Evolutionary conservation across 352 stramenopile species (phyloP), one percentile per base, ranked within the genome.

Genomic region (Phytophthora macrochlamydospora): DNA sequence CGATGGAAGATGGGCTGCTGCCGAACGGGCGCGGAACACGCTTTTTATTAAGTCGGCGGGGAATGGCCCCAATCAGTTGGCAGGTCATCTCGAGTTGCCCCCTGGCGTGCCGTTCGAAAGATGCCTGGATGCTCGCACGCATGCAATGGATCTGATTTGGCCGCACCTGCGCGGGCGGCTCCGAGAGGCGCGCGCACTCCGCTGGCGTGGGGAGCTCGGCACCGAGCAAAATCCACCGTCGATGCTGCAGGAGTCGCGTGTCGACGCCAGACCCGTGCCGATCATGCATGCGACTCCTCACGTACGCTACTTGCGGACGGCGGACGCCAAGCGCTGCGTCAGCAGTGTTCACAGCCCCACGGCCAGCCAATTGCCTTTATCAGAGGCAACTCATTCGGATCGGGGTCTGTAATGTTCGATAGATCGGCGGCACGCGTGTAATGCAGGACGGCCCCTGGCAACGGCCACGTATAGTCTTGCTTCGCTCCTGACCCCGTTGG

Each of bases 361-460:
- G 42, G 42, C n/a, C 6, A 29, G 12, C 42, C 9, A 48, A 11
- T 40, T 40, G 35, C 35, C 35, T 40, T 40, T 40, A 24, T 24
- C 9, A 11, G 35, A 6, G 35, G 43, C 45, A 31, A 49, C 46
- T 59, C 37, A 55, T 42, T 35, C 9, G 48, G 29, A 65, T 69
- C 62, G 38, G 63, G 18, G 18, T 45, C 62, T 75, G 63, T 65
- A 62, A 65, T 60, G 56, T 75, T 75, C 62, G 54, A 75, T 40
- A 65, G 64, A 69, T 69, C 54, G 55, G 51, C 30, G 7, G 12
- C 7, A 11, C 51, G 35, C 35, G 35, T 11, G 35, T 40, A 40
- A 40, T 40, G 35, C 35, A 6, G 35, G 9, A 40, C 9, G 35
- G 9, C 35, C 35, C 6, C 9, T 40, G 18, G 18, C 18, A 24